These are phyloP conservation scores for Rhynchospora pubera DNA, from an alignment of 176 grass and related monocot genomes.

Conservation along the genomic window DNA sequence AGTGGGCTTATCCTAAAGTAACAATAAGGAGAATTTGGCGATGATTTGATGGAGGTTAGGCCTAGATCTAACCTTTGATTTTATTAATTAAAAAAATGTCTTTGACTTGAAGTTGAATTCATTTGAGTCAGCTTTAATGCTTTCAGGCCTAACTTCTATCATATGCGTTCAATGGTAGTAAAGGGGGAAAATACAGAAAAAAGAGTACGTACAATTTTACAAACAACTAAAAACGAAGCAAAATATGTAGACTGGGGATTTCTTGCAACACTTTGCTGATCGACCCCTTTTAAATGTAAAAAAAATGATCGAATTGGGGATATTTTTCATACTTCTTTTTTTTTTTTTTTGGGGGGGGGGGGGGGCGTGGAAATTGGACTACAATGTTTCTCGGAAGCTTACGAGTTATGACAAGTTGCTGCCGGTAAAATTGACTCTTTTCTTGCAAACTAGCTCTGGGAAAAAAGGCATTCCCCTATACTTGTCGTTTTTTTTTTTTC, in stretches of 20 bases:
- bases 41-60: background rate
- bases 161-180: background rate
- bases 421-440: background rate
- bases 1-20: background rate
- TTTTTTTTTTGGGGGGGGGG: too few species aligned
- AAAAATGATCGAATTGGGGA: background rate
- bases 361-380: background rate
- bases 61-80: background rate
- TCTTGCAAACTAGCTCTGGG: background rate
- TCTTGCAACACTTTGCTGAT: background rate
- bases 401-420: background rate
- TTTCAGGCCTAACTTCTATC: background rate
- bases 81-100: background rate
- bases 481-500: conserved; percentile 10
- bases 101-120: conserved; percentile 12
- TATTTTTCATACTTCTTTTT: background rate
- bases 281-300: background rate
- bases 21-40: background rate
- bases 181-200: too few species aligned
- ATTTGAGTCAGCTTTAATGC: background rate
- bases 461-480: background rate
- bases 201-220: background rate
- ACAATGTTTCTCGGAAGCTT: background rate
- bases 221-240: background rate
- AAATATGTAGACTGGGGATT: background rate